Conservation (phyloP, 176 grass and related monocot genomes). For the Zoysia pacifica region DNA sequence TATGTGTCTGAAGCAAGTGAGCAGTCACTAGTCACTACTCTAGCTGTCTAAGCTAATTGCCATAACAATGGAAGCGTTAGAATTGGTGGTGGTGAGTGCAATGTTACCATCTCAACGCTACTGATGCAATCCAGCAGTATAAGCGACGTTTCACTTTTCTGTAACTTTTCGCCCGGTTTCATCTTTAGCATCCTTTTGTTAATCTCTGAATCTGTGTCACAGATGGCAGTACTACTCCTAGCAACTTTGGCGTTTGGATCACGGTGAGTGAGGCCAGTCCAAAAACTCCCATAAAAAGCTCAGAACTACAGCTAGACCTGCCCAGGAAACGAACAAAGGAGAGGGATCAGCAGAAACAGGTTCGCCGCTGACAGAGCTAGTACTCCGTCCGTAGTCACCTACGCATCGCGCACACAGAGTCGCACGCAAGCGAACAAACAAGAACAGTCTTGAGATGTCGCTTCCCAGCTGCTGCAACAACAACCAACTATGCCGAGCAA, state of each 20-base stretch:
- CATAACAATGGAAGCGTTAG: neutral
- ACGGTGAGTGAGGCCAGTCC: neutral
- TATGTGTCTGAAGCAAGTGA: neutral
- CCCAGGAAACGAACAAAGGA: conserved; percentile 32
- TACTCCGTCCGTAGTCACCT: neutral
- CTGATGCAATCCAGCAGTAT: conserved; percentile 23
- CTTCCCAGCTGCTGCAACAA: conserved; percentile 20
- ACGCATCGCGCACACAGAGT: conserved; percentile 9
- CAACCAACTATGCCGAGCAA: neutral
- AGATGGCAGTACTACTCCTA: neutral
- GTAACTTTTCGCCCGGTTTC: neutral
- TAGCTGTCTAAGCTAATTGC: neutral
- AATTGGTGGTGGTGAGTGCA: conserved; percentile 6
- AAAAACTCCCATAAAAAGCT: neutral
- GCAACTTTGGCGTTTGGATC: neutral
- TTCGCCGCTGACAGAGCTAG: conserved; percentile 35
- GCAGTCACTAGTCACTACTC: neutral
- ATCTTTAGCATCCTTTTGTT: neutral
- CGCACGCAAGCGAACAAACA: conserved; percentile 30
- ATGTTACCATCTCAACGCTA: conserved; percentile 20
- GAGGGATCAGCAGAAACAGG: conserved; percentile 33
- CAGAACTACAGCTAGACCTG: neutral
- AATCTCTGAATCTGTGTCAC: neutral
- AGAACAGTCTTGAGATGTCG: conserved; percentile 40
- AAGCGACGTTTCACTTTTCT: conserved; percentile 33